These are phyloP conservation scores for Podaxis carcinomalis DNA, from an alignment of 768 basidiomycete species.

Conservation along the genomic window DNA sequence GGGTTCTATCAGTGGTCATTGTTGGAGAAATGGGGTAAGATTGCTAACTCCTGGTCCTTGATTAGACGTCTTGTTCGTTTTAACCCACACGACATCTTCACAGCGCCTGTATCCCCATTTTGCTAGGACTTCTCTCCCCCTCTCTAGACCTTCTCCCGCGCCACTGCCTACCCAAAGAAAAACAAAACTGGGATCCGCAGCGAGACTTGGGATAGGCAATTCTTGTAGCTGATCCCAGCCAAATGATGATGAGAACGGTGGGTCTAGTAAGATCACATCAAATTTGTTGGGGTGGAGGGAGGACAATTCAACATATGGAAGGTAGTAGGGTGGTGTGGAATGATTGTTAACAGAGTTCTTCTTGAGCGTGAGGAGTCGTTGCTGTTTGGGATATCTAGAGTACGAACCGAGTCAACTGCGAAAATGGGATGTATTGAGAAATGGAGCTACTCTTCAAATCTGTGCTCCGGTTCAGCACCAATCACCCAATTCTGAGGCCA, in stretches of 20 bases:
- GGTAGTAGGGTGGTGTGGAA: conserved; percentile 70
- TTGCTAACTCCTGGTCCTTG: conserved; percentile 68
- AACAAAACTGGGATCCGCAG: conserved; percentile 89
- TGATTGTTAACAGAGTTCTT: conserved; percentile 67
- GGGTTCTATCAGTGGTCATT: conserved; percentile 8
- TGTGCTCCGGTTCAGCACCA: conserved; percentile 80
- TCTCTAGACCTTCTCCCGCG: conserved; percentile 85
- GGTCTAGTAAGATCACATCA: conserved; percentile 89
- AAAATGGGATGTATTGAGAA: conserved; percentile 1
- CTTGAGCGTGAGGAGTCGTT: conserved; percentile 79
- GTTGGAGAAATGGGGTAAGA: not conserved
- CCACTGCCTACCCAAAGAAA: conserved; percentile 96
- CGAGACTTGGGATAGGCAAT: conserved; percentile 76
- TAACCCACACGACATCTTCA: conserved; percentile 99
- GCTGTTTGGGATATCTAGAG: conserved; percentile 89
- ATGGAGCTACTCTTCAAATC: conserved; percentile 88
- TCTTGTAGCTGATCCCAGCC: conserved; percentile 82
- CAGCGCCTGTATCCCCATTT: conserved; percentile 95
- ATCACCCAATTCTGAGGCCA: conserved; percentile 94
- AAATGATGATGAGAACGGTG: conserved; percentile 82
- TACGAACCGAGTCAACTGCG: not conserved
- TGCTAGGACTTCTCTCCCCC: conserved; percentile 84
- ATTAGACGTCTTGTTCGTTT: conserved; percentile 76
- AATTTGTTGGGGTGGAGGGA: conserved; percentile 68
- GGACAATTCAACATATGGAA: conserved; percentile 54